phyloP scores from a whole-genome alignment of 768 basidiomycete species.

The Xerocomellus amylosporus region DNA sequence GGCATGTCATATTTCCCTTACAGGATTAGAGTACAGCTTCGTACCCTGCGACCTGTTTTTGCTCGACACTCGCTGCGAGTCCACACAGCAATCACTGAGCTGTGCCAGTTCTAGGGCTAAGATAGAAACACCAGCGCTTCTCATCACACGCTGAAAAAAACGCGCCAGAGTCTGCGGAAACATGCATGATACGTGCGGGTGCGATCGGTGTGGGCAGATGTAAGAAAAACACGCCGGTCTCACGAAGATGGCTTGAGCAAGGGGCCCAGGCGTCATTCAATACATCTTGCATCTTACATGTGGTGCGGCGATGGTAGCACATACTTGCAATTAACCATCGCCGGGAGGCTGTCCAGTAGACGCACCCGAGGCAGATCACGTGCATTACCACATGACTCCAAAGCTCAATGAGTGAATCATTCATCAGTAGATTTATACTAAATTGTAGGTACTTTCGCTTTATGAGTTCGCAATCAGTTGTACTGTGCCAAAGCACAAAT shows the following conservation, averaged over 20 bases:
- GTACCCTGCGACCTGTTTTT: conserved; percentile 10
- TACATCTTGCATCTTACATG: not conserved
- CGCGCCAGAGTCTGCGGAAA: conserved; percentile 1
- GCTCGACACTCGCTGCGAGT: not conserved
- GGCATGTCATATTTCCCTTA: conserved; percentile 1
- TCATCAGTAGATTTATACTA: not conserved
- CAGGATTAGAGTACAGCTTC: too few relatives aligned
- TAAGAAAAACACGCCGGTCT: not conserved
- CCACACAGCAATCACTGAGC: not conserved
- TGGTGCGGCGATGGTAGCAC: not conserved
- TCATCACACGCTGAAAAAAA: conserved; percentile 17
- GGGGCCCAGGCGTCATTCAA: not conserved
- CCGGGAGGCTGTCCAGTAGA: too few relatives aligned
- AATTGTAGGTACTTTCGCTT: not conserved
- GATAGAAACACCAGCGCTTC: not conserved
- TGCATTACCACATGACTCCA: conserved; percentile 1
- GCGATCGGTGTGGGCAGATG: not conserved
- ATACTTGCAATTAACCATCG: too few relatives aligned
- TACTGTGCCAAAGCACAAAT: conserved; percentile 63
- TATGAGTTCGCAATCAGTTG: conserved; percentile 38
- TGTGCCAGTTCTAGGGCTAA: conserved; percentile 12
- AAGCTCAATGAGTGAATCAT: not conserved
- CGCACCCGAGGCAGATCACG: conserved; percentile 10
- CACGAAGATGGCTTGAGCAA: too few relatives aligned
- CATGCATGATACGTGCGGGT: conserved; percentile 27